These are phyloP conservation scores for Phytophthora idaei DNA, from an alignment of 352 stramenopile genomes.

Conservation along the genomic window DNA sequence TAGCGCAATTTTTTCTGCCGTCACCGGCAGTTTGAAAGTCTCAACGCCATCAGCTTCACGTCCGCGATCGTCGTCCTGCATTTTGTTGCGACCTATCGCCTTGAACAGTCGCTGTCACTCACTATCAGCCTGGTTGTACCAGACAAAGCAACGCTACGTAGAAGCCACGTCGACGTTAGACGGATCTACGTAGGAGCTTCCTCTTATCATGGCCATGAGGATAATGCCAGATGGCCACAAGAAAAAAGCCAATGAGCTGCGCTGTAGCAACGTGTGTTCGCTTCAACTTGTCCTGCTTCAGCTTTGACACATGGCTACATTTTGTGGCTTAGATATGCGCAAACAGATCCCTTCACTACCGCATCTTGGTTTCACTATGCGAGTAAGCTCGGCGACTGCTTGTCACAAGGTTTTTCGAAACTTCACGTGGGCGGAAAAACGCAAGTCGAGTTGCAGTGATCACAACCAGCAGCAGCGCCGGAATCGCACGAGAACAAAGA, in stretches of 20 bases:
- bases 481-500: background rate
- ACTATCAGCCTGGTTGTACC: background rate
- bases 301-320: constrained; percentile 20
- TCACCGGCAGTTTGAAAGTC: constrained; percentile 28
- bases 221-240: background rate
- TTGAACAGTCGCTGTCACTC: constrained; percentile 23
- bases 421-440: constrained; percentile 23
- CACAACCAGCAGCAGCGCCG: constrained; percentile 13
- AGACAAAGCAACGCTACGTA: background rate
- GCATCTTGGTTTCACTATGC: constrained; percentile 30
- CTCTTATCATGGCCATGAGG: background rate
- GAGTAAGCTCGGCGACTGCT: constrained; percentile 13
- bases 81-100: constrained; percentile 10
- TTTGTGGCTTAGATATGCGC: constrained; percentile 12
- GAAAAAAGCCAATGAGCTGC: constrained; percentile 12
- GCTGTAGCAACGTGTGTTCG: constrained; percentile 5
- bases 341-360: constrained; percentile 2
- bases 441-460: constrained; percentile 23
- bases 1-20: constrained; percentile 28
- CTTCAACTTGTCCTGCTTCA: constrained; percentile 20
- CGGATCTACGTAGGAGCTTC: background rate
- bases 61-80: constrained; percentile 13
- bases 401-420: constrained; percentile 17
- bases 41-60: background rate
- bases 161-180: background rate